These are phyloP conservation scores for Cladochytrium replicatum DNA, from an alignment of 192 early-diverging fungal genomes.

Conservation along the genomic window DNA sequence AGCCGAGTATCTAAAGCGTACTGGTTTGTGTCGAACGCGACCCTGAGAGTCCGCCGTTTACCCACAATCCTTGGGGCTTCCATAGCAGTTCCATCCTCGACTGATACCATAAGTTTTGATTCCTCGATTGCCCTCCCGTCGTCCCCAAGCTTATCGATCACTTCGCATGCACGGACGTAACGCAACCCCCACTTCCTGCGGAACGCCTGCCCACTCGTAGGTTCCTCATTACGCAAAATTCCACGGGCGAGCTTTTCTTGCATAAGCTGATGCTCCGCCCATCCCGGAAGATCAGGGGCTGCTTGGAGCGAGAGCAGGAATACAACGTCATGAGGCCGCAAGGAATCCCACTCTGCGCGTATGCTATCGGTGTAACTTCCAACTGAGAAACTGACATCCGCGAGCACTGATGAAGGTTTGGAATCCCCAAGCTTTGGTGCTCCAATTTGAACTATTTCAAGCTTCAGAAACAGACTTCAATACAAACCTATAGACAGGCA, in stretches of 20 bases:
- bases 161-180: constrained; percentile 77
- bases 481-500: no score
- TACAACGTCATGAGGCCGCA: constrained; percentile 79
- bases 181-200: constrained; percentile 60
- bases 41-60: constrained; percentile 54
- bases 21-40: constrained; percentile 81
- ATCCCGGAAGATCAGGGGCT: constrained; percentile 23
- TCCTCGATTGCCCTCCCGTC: constrained; percentile 46
- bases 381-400: constrained; percentile 68
- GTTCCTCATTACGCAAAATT: not conserved
- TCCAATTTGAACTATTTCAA: constrained; percentile 61
- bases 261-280: constrained; percentile 5
- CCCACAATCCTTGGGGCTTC: constrained; percentile 23
- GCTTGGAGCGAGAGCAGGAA: constrained; percentile 68
- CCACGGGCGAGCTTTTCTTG: not conserved
- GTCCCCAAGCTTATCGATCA: constrained; percentile 63
- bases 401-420: constrained; percentile 64
- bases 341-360: constrained; percentile 76
- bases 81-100: constrained; percentile 28
- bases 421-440: constrained; percentile 59
- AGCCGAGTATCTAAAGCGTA: constrained; percentile 56
- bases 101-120: constrained; percentile 12
- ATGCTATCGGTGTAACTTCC: constrained; percentile 59
- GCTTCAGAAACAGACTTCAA: constrained; percentile 18
- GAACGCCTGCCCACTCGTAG: constrained; percentile 39